Percentiles rank a stretch among this genome's conserved stretches.
phyloP scores from a whole-genome alignment of 2,329 filamentous ascomycete species.

The Beauveria bassiana region DNA sequence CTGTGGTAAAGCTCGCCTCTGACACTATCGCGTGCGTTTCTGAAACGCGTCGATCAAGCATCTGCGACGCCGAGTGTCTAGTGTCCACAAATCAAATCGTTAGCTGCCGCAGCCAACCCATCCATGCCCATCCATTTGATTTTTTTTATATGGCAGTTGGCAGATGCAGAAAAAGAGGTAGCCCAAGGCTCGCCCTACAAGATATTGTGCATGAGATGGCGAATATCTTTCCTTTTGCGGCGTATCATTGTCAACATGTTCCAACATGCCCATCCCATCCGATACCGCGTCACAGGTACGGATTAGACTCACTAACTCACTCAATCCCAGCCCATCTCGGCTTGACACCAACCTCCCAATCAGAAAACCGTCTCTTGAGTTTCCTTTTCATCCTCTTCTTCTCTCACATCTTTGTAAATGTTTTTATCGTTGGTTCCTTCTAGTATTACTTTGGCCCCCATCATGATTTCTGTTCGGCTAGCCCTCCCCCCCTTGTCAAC shows the following conservation, averaged over 20 bases:
- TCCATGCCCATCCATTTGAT: not conserved
- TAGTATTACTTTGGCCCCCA: not conserved
- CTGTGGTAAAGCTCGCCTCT: not conserved
- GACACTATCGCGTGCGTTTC: not conserved
- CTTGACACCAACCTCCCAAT: not conserved
- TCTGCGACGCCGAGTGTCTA: constrained; percentile 7
- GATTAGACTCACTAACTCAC: not conserved
- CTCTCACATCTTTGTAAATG: not conserved
- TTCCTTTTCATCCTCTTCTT: not conserved
- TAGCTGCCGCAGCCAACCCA: not conserved
- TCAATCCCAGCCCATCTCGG: not conserved
- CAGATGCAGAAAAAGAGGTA: not conserved
- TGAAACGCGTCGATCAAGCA: constrained; percentile 1
- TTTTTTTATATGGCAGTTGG: not conserved
- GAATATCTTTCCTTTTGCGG: no score
- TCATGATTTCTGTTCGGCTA: not conserved
- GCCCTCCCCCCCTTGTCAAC: constrained; percentile 1
- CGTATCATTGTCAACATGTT: no score
- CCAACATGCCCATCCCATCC: no score
- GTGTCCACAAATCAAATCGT: not conserved
- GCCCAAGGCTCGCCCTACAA: no score
- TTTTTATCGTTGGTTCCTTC: no score
- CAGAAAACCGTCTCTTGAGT: not conserved
- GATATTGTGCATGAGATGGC: no score
- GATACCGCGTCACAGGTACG: not conserved